Evolutionary conservation across 805 yeast species (phyloP), one percentile per base, ranked within the genome.

Genomic region (Cyberlindnera maritima): DNA sequence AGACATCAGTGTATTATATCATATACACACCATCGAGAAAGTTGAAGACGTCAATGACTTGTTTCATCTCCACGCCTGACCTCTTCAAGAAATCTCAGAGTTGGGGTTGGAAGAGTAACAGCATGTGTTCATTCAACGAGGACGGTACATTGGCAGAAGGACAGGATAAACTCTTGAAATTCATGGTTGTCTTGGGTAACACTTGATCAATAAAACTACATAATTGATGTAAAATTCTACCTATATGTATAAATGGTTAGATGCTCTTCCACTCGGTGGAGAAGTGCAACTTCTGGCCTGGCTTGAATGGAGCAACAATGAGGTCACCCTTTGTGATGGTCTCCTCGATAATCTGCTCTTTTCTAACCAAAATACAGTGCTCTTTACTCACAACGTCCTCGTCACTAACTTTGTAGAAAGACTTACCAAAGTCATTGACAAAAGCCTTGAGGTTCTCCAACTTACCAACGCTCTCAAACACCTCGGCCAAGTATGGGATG

Each of bases 401-500:
- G 34, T 68, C 71, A 21, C 65, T 62, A n/a, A 87, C 67, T 15
- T 71, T 74, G 64, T 94, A 94, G 64, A 92, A 94, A 0, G 62
- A 48, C 58, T 77, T 71, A 38, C 97, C 97, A 65, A 77, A 77
- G 35, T 81, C 83, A 25, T 85, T 77, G 15, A 88, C 96, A 65
- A 94, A 94, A 28, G 70, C 78, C 58, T 77, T 81, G 56, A 94
- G 72, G 47, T 77, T 78, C 37, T 83, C 83, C 37, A 94, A 68
- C 51, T 81, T 77, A 13, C 77, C 82, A 17, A 68, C 75, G 44
- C 74, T 66, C 23, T 87, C 96, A 60, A 95, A 94, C 1, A 87
- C 79, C 64, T 91, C 85, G 3, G 98, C 97, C 23, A 94, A 69
- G 55, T 92, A 94, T 9, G 90, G 74, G 17, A 94, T 66, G 2